Evolutionary conservation across 2,329 filamentous ascomycete species (phyloP), one percentile per base, ranked within the genome.

Genomic region (Orbilia brochopaga): DNA sequence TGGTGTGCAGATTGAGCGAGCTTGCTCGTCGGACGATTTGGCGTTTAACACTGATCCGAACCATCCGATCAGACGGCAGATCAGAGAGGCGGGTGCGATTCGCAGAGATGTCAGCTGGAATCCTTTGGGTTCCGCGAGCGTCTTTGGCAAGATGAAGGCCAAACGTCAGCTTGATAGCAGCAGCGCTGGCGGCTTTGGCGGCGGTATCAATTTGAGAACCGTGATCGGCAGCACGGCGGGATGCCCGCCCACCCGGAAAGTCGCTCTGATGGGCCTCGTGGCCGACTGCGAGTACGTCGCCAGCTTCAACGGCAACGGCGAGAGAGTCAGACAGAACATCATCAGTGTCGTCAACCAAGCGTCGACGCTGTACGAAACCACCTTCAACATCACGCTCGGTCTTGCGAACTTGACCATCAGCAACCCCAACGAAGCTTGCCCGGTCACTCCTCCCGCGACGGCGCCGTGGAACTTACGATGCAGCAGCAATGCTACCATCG

Each of bases 341-440:
- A 92, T 99, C 76, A 83, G 83, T 58, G 84, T 91, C 78, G 89
- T 99, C 79, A 97, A 96, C 80, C 83, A 87, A 50, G 94, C 94
- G 0, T 77, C 93, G 1, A 86, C 87, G 73, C 81, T 97, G 8
- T 99, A 94, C 78, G 94, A 99, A 79, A 86, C 84, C 76, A 90
- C 90, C 6, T 97, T 99, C 82, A 97, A 97, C 80, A 93, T 99
- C 76, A 93, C 92, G 0, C 86, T 99, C 37, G 94, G 92, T 48
- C 86, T 99, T 70, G 87, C 88, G 75, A 96, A 96, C 77, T 80
- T 99, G 59, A 90, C 91, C 30, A 86, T 97, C 73, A 90, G 86
- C 64, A 86, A 90, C 50, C 80, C 84, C 2, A 82, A 83, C n/a
- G 67, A 72, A 57, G 62, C 69, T 30, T 99, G 94, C 77, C 91